A percentile compares a stretch with the other conserved stretches of the same genome.
These are phyloP conservation scores for Clarkia xantiana DNA, from an alignment of 345 rosid genomes.

Conservation along the genomic window DNA sequence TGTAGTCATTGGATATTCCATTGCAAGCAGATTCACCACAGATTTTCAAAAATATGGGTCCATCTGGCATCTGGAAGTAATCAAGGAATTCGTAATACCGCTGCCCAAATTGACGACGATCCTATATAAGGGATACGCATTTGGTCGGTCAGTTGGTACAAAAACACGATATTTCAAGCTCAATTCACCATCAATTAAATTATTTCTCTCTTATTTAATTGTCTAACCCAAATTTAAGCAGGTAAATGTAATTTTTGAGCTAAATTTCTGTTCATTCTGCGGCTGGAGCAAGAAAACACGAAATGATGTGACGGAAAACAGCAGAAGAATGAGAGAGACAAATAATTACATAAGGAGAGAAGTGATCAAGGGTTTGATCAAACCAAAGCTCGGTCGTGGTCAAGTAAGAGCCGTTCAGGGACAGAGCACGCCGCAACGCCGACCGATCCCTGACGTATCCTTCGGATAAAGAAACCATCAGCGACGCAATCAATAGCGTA, in stretches of 20 bases:
- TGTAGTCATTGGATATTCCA: conserved; percentile 70
- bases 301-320: too few species aligned
- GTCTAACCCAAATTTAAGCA: too few species aligned
- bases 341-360: conserved; percentile 60
- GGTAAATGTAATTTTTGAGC: too few species aligned
- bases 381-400: conserved; percentile 64
- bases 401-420: conserved; percentile 28
- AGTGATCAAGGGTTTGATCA: conserved; percentile 83
- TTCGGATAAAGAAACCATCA: conserved; percentile 12
- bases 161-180: too few species aligned
- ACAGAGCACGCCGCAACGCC: conserved; percentile 13
- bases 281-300: not conserved
- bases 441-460: conserved; percentile 17
- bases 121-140: conserved; percentile 23
- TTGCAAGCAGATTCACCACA: conserved; percentile 76
- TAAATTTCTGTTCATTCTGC: too few species aligned
- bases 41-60: conserved; percentile 65
- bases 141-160: not conserved
- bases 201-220: too few species aligned
- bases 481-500: not conserved
- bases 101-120: conserved; percentile 53
- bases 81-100: conserved; percentile 74
- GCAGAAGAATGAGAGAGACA: conserved; percentile 3
- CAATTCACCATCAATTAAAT: too few species aligned
- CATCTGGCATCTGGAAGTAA: conserved; percentile 47